Evolutionary conservation across 179 eudicot genomes (phyloP), one percentile per base, ranked within the genome.

Genomic region (Drosera spatulata): DNA sequence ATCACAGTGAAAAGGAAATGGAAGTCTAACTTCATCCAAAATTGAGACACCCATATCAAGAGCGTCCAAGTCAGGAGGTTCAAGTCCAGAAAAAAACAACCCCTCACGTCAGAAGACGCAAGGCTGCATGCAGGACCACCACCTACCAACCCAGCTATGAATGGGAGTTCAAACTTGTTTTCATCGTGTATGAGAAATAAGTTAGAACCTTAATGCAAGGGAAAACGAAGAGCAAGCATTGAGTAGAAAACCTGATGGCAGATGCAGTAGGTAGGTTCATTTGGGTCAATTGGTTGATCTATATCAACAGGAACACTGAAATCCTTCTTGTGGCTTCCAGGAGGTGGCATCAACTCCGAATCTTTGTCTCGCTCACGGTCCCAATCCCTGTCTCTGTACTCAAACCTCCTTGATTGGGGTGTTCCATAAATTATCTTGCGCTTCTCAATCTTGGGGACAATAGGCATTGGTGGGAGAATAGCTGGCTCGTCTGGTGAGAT

Each of bases 261-360:
- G 60, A 88, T 81, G 62, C 98, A 91, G 63, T 91, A 88, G 56
- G 87, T 91, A 11, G 96, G 96, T 73, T 88, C 98, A 75, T 91
- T 88, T 60, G 98, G 98, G 70, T 91, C 98, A 72, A 86, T 86
- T 39, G 91, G 89, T 64, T 91, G 96, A 71, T 88, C 96, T 63
- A 78, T 68, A 60, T 91, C 91, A 55, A 79, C 75, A 48, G 91
- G 91, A 47, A 82, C 65, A 65, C 86, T 68, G 64, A 82, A 84
- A 22, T 86, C 98, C 78, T 75, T 88, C 71, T 81, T 91, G 53
- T 78, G 75, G 75, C 88, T 75, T 38, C 97, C 95, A 60, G 98
- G 98, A 66, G 98, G 98, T 69, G 98, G 98, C 96, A 91, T 91
- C 75, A 91, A 84, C 76, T 91, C 98, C 55, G 85, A 88, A 75